Conservation (phyloP, 1,139 yeast genomes). For the Candida tropicalis region DNA sequence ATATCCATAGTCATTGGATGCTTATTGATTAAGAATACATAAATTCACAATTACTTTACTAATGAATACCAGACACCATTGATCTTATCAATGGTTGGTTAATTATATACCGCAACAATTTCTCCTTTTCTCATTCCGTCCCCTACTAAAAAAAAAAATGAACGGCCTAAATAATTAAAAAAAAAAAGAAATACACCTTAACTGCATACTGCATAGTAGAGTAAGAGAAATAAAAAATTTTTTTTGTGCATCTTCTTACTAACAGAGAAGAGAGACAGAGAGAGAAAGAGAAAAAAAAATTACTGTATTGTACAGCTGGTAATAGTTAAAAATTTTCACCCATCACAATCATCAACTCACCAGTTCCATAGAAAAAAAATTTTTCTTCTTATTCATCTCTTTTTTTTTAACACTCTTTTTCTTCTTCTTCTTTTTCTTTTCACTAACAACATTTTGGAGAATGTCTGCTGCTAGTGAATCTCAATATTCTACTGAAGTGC, state of each 20-base stretch:
- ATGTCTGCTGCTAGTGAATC: slow-evolving; percentile 70
- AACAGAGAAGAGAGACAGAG: neutral
- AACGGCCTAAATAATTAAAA: neutral
- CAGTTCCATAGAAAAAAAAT: slow-evolving; percentile 1
- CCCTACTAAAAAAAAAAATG: no score
- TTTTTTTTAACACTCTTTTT: slow-evolving; percentile 5
- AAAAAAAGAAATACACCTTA: neutral
- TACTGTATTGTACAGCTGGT: neutral
- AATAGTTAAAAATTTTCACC: slow-evolving; percentile 3
- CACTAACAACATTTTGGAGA: slow-evolving; percentile 29
- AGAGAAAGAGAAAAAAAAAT: neutral
- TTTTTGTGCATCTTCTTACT: neutral
- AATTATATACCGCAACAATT: no score
- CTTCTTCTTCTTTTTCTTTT: slow-evolving; percentile 9
- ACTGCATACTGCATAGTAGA: neutral
- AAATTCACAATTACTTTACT: no score
- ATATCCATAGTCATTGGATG: no score
- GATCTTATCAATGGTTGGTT: neutral
- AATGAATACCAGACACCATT: neutral
- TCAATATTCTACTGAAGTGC: slow-evolving; percentile 74
- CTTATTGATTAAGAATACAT: no score
- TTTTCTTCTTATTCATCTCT: neutral
- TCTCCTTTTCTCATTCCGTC: no score
- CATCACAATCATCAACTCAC: slow-evolving; percentile 3
- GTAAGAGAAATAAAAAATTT: neutral